Evolutionary conservation across 2,329 filamentous ascomycete genomes (phyloP).

Genomic region (Rhynchosporium secalis): DNA sequence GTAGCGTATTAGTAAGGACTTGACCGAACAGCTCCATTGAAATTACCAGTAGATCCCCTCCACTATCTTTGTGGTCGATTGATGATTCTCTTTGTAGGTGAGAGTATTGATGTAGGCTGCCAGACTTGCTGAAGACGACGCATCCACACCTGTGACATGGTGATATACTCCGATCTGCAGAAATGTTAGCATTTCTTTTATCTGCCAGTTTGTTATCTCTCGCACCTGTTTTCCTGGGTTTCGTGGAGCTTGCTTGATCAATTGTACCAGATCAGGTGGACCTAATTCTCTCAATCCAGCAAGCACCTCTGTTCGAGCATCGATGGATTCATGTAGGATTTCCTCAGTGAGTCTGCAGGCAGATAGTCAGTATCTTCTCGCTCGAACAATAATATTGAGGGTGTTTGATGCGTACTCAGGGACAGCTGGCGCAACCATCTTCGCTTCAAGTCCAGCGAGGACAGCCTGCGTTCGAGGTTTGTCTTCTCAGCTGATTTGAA

Average conservation of each 20-base stretch:
- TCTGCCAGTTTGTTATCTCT: conserved; percentile 7
- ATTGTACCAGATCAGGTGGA: conserved; percentile 91
- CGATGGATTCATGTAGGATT: conserved; percentile 85
- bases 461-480: not conserved
- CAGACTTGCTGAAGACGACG: conserved; percentile 93
- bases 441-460: conserved; percentile 8
- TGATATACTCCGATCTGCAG: conserved; percentile 86
- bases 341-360: conserved; percentile 82
- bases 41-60: conserved; percentile 91
- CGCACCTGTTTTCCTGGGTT: conserved; percentile 57
- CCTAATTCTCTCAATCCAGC: conserved; percentile 86
- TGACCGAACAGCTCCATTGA: not conserved
- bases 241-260: conserved; percentile 72
- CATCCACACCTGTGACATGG: conserved; percentile 95
- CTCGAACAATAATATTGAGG: not conserved
- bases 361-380: conserved; percentile 24
- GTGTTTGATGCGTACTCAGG: conserved; percentile 60
- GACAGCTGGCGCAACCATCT: conserved; percentile 60
- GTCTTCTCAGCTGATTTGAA: not conserved
- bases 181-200: conserved; percentile 21
- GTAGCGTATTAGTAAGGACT: conserved; percentile 38
- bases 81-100: conserved; percentile 84
- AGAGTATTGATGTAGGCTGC: conserved; percentile 98
- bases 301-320: conserved; percentile 87
- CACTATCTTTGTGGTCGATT: conserved; percentile 77